A percentile compares a stretch with the other conserved stretches of the same genome.
Evolutionary conservation across 495 filamentous ascomycete species (phyloP).

Genomic region (Penicillium dipodomyicola): DNA sequence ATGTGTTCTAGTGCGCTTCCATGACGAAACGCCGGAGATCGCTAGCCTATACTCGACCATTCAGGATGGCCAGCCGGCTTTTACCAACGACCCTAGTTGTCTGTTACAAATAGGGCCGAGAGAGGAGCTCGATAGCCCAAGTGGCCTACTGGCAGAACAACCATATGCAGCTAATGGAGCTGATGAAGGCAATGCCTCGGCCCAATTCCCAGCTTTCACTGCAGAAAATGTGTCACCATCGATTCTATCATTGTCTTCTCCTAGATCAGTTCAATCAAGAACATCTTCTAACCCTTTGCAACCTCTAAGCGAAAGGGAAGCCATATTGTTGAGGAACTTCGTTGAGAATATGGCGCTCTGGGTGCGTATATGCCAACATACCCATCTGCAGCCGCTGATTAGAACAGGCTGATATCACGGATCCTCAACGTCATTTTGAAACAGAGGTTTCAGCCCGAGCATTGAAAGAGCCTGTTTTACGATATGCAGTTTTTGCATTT

Average conservation of each 20-base stretch:
- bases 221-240: conserved; percentile 10
- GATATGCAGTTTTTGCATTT: conserved; percentile 31
- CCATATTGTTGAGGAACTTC: conserved; percentile 29
- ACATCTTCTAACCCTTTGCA: conserved; percentile 5
- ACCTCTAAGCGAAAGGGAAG: conserved; percentile 23
- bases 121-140: neutral
- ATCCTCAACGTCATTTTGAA: conserved; percentile 33
- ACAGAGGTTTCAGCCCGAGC: conserved; percentile 25
- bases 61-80: neutral
- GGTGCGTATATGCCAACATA: conserved; percentile 16
- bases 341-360: conserved; percentile 36
- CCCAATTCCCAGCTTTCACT: neutral
- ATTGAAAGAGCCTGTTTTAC: conserved; percentile 27
- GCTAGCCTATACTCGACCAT: conserved; percentile 13
- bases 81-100: neutral
- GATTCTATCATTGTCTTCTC: conserved; percentile 5
- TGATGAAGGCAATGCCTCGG: neutral
- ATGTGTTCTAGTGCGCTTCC: conserved; percentile 21
- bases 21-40: conserved; percentile 27
- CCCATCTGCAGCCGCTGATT: neutral
- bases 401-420: conserved; percentile 31
- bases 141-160: neutral
- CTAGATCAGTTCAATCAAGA: neutral
- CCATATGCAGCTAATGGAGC: neutral
- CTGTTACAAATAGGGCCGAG: neutral